Evolutionary conservation across 1,284 basidiomycete species (phyloP).

Genomic region (Pascua sp.): DNA sequence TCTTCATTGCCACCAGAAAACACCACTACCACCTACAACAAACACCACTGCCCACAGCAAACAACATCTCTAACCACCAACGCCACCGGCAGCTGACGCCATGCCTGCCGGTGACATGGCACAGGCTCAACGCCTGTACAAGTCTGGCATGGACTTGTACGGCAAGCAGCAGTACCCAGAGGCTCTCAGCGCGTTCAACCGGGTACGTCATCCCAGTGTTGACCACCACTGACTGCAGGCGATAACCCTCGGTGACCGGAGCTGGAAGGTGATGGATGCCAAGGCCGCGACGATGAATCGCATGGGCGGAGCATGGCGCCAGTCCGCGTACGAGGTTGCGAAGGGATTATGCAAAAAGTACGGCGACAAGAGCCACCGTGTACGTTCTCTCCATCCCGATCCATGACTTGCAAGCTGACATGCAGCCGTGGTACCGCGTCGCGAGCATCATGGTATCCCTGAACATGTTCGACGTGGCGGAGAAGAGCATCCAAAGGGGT

Average conservation of each 20-base stretch:
- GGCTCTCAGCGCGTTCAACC: conserved; percentile 23
- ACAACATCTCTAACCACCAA: too few relatives aligned
- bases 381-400: conserved; percentile 5
- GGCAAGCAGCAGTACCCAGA: conserved; percentile 10
- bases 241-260: conserved; percentile 24
- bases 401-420: neutral
- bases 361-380: conserved; percentile 21
- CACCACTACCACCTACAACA: too few relatives aligned
- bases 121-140: conserved; percentile 14
- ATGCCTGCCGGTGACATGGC: conserved; percentile 3
- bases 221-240: conserved; percentile 20
- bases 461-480: conserved; percentile 12
- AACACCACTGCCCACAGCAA: too few relatives aligned
- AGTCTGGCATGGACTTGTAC: conserved; percentile 12
- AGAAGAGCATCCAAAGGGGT: conserved; percentile 10
- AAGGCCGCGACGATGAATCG: conserved; percentile 29
- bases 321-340: conserved; percentile 24
- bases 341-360: conserved; percentile 23
- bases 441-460: conserved; percentile 20
- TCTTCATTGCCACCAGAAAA: too few relatives aligned
- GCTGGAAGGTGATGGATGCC: conserved; percentile 22
- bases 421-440: conserved; percentile 32
- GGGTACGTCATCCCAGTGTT: conserved; percentile 11
- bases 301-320: conserved; percentile 19
- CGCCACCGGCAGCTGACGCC: neutral